Base-by-base conservation (phyloP, 176 grass and related monocot species). In the Juncus inflexus region DNA sequence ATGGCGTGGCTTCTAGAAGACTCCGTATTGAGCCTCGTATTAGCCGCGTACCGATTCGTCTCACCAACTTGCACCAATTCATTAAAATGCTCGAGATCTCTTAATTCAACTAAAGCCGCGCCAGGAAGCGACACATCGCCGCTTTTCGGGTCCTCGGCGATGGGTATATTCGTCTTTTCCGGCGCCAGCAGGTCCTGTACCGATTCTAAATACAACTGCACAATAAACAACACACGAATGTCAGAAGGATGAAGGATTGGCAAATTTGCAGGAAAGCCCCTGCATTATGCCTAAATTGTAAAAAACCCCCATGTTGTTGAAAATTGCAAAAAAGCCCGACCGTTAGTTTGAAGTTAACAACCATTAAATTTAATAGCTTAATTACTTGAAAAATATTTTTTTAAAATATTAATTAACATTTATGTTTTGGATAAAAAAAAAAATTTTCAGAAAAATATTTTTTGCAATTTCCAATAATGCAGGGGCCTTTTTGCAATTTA, bases 1-100 rank as follows among this genome's bases (percentile, higher is more conserved):
- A 97, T 83, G 67, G 92, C 92, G 70, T 97, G 92, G 61, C 92
- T 97, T 66, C 92, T 85, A 86, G 92, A 97, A 86, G 92, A 97
- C 61, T 97, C 92, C 7, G 87, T 97, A 75, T 97, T 97, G 62
- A 97, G 84, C 70, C 91, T 97, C 58, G 92, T 97, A 80, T 97
- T 91, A 9, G 92, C 80, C 81, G 92, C 92, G 88, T 84, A 76
- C 41, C 92, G 82, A 69, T 97, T 97, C 51, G 80, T 64, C 80
- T 91, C 92, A 54, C 87, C 87, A 83, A 81, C 76, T 86, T 97
- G 85, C 42, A 97, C 35, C 77, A 97, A 77, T 71, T 86, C 87
- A 63, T 86, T 78, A 69, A 72, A 82, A 61, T 89, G 82, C 62
- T 91, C 80, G 72, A 91, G 61, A 86, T 89, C 85, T 74, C 73